A percentile compares a stretch with the other conserved stretches of the same genome.
phyloP scores from a whole-genome alignment of 805 yeast species.

The Saccharomyces eubayanus region DNA sequence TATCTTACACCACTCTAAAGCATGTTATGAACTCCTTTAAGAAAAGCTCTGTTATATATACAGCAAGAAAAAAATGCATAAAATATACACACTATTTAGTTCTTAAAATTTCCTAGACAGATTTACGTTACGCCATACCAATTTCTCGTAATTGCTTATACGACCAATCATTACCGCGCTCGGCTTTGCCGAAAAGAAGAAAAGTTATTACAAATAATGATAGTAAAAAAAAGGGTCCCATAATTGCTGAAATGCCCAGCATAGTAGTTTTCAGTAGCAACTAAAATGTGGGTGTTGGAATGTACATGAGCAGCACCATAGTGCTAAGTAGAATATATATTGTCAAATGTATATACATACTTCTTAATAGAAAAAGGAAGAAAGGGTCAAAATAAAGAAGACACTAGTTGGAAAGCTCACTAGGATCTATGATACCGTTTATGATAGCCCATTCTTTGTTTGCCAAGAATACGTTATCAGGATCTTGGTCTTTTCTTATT shows the following conservation, averaged over 20 bases:
- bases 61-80: background rate
- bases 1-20: background rate
- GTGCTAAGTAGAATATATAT: background rate
- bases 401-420: background rate
- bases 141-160: background rate
- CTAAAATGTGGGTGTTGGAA: background rate
- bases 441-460: constrained; percentile 73
- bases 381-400: background rate
- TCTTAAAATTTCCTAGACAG: background rate
- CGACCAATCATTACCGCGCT: background rate
- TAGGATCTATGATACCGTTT: constrained; percentile 56
- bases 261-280: background rate
- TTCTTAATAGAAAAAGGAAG: background rate
- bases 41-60: background rate
- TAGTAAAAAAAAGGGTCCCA: background rate
- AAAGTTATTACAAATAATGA: background rate
- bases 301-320: background rate
- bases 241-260: background rate
- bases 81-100: background rate
- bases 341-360: background rate
- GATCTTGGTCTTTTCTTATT: constrained; percentile 65
- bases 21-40: background rate
- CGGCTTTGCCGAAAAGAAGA: background rate
- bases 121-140: background rate
- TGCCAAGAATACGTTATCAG: constrained; percentile 70